Conservation (phyloP, 2,329 filamentous ascomycete species). For the Cercospora berteroae region DNA sequence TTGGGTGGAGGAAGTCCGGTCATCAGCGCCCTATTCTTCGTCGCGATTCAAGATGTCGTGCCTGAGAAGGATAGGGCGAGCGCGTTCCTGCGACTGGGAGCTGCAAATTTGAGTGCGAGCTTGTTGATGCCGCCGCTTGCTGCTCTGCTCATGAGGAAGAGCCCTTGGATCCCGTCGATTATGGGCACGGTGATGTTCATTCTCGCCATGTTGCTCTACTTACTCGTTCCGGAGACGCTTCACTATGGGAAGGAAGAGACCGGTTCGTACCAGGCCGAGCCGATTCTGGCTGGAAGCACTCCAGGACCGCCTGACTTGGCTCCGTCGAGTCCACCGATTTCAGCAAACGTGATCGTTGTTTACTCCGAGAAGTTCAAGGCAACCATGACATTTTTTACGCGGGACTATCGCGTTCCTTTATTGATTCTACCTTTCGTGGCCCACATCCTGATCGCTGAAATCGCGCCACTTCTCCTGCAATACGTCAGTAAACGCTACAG, state of each 20-base stretch:
- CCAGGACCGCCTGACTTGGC: neutral
- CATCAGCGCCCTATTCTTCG: constrained; percentile 32
- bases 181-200: constrained; percentile 26
- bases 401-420: constrained; percentile 36
- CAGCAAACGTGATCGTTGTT: neutral
- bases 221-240: constrained; percentile 38
- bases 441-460: constrained; percentile 31
- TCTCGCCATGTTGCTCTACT: constrained; percentile 20
- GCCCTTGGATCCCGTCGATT: constrained; percentile 37
- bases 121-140: constrained; percentile 37
- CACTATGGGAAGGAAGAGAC: constrained; percentile 22
- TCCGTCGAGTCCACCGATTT: neutral
- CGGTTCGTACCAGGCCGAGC: neutral
- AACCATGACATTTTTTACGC: constrained; percentile 32
- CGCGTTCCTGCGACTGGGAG: constrained; percentile 35
- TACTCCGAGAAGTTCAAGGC: constrained; percentile 16
- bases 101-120: constrained; percentile 30
- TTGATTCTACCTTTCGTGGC: constrained; percentile 33
- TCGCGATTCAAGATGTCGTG: constrained; percentile 36
- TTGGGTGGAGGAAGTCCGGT: constrained; percentile 34
- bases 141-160: constrained; percentile 37
- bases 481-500: constrained; percentile 54
- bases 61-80: constrained; percentile 30
- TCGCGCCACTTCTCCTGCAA: constrained; percentile 47
- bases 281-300: neutral